These are phyloP conservation scores for Selaginella tamariscina DNA, from an alignment of 75 land plant genomes.

Conservation along the genomic window DNA sequence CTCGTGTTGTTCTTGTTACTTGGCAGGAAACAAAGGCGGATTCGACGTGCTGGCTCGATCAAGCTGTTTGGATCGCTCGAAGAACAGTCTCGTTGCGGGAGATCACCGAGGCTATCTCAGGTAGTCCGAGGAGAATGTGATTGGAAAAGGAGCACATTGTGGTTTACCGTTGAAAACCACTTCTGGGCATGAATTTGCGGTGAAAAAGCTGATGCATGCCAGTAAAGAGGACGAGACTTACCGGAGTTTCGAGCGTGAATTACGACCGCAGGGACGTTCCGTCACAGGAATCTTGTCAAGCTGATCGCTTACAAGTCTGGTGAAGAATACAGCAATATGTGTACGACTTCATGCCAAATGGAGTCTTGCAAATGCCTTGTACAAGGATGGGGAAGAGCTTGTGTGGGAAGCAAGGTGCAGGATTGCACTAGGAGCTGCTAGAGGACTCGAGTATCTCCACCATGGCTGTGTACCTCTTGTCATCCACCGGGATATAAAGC, in stretches of 20 bases:
- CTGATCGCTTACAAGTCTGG: not conserved
- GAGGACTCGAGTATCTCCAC: conserved; percentile 75
- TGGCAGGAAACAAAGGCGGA: not conserved
- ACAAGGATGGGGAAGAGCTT: conserved; percentile 13
- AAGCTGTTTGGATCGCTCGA: not conserved
- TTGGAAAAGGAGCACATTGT: conserved; percentile 4
- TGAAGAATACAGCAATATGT: not conserved
- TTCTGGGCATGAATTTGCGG: conserved; percentile 5
- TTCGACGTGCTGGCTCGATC: not conserved
- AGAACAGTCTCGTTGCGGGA: not conserved
- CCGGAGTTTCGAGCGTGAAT: not conserved
- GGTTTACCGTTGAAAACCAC: not conserved
- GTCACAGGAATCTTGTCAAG: not conserved
- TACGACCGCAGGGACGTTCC: not conserved
- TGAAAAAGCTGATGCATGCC: not conserved
- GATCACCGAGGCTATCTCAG: not conserved
- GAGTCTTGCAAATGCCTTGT: not conserved
- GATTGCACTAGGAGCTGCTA: conserved; percentile 66
- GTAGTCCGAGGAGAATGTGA: not conserved
- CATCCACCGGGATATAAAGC: conserved; percentile 68
- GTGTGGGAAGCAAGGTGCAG: conserved; percentile 53
- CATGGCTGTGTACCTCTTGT: conserved; percentile 47
- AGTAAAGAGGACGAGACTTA: not conserved
- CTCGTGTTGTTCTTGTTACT: not conserved
- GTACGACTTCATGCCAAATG: conserved; percentile 4